phyloP scores from a whole-genome alignment of 1,139 yeast genomes.

The Pneumocystis jirovecii region DNA sequence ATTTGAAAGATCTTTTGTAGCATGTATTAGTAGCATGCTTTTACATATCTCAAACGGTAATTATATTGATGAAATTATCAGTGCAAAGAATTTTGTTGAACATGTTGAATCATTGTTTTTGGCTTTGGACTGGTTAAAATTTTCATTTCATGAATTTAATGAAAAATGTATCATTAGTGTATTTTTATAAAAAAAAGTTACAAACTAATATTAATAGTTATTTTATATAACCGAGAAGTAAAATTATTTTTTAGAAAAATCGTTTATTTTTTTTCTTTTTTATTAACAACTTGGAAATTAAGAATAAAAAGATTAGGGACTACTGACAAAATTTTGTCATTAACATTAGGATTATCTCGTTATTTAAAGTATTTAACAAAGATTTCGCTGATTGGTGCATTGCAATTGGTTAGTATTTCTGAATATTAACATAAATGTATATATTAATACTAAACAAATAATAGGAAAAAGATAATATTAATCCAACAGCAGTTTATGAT shows the following conservation, averaged over 20 bases:
- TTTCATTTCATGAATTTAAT: background rate
- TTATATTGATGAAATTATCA: slow-evolving; percentile 51
- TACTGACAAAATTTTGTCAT: slow-evolving; percentile 53
- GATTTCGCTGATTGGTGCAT: slow-evolving; percentile 13
- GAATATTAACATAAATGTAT: background rate
- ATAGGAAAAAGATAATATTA: background rate
- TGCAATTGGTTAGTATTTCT: slow-evolving; percentile 5
- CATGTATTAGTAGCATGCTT: slow-evolving; percentile 83
- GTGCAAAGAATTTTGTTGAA: slow-evolving; percentile 60
- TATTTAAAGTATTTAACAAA: slow-evolving; percentile 73
- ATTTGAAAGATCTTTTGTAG: slow-evolving; percentile 86
- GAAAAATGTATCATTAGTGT: background rate
- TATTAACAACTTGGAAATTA: slow-evolving; percentile 20
- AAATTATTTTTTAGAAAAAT: slow-evolving; percentile 49
- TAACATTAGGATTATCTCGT: slow-evolving; percentile 87
- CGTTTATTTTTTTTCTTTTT: slow-evolving; percentile 29
- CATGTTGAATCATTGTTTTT: slow-evolving; percentile 63
- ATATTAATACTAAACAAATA: background rate
- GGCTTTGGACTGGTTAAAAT: slow-evolving; percentile 44
- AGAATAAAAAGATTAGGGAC: slow-evolving; percentile 19
- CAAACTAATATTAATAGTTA: background rate
- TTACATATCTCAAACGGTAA: slow-evolving; percentile 68
- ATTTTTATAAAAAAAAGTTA: background rate
- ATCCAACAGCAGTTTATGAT: slow-evolving; percentile 37
- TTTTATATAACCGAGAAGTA: slow-evolving; percentile 55